Evolutionary conservation across 208 protist genomes (phyloP).

Genomic region (Leishmania tarentolae): DNA sequence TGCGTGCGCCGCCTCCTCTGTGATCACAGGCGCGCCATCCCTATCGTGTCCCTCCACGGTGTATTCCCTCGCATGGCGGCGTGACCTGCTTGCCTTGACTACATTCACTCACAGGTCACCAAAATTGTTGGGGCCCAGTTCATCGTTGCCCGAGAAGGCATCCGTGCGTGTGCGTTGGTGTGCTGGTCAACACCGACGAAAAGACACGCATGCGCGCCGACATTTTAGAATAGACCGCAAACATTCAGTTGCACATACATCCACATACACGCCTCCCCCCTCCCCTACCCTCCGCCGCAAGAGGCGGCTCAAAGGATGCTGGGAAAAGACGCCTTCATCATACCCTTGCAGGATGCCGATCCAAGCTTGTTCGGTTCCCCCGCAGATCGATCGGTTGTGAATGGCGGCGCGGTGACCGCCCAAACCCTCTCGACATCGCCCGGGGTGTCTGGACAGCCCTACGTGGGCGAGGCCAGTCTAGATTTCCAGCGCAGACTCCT

Average conservation of each 20-base stretch:
- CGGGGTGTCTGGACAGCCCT: neutral
- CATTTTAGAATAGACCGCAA: neutral
- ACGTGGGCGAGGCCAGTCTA: constrained; percentile 35
- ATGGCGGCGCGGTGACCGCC: neutral
- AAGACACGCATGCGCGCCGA: neutral
- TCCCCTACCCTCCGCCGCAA: too few relatives aligned
- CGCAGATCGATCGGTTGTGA: neutral
- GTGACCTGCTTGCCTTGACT: neutral
- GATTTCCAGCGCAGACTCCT: constrained; percentile 65
- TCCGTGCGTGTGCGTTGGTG: neutral
- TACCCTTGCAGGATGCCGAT: constrained; percentile 30
- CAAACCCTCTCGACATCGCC: neutral
- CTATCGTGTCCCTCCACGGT: neutral
- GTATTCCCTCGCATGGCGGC: neutral
- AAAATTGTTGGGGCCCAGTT: neutral
- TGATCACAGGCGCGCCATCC: neutral
- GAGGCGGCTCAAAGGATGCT: neutral
- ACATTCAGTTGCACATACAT: neutral
- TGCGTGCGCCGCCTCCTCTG: neutral
- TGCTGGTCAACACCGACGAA: neutral
- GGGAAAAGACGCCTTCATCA: constrained; percentile 10
- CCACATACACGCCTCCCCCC: neutral
- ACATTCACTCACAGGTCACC: neutral
- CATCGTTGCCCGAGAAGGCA: neutral
- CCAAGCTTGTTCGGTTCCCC: constrained; percentile 18